Base-by-base conservation (phyloP, 345 rosid genomes). In the Jatropha curcas region DNA sequence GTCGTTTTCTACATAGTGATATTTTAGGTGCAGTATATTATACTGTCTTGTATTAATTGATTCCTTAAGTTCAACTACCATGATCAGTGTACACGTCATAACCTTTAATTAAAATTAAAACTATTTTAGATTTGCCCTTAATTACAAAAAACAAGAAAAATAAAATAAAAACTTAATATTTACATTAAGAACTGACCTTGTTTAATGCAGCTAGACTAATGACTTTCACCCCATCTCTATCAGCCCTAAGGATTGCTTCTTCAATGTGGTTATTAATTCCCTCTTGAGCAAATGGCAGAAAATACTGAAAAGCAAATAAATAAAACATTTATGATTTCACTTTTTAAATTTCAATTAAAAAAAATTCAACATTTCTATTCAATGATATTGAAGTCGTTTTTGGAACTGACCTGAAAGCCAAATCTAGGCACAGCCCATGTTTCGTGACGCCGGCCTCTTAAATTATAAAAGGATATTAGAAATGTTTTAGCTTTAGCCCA, bases 151-250 rank as follows among this genome's bases (percentile, higher is more conserved):
- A 45, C 0, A 2, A 30, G 0, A 60, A 50, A 45, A 30, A 12
- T 28, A n/a, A 12, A 17, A 65, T 27, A 27, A 20, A 58, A 17
- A 62, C 58, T 3, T 25, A 35, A 31, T 33, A 48, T 10, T 72
- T 12, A 39, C 8, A 41, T 41, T 41, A 41, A 56, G 11, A 24
- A 58, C 73, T 28, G 61, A 90, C 97, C 97, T 91, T 91, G 71
- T 91, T 91, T 68, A 91, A 79, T 74, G 99, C 99, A 76, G 99
- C 99, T 77, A 96, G 92, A 83, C 99, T 93, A 72, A 96, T 86
- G 78, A 96, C 97, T 80, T 91, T 91, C 17, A 96, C 90, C 33
- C 99, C 99, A 48, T 90, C 60, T 71, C 78, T 83, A 77, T 96
- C 91, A 13, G 98, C 99, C 57, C 75, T 84, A 7, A 96, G 78